Evolutionary conservation across 805 yeast genomes (phyloP), one percentile per base, ranked within the genome.

Genomic region (Teunomyces atbi): DNA sequence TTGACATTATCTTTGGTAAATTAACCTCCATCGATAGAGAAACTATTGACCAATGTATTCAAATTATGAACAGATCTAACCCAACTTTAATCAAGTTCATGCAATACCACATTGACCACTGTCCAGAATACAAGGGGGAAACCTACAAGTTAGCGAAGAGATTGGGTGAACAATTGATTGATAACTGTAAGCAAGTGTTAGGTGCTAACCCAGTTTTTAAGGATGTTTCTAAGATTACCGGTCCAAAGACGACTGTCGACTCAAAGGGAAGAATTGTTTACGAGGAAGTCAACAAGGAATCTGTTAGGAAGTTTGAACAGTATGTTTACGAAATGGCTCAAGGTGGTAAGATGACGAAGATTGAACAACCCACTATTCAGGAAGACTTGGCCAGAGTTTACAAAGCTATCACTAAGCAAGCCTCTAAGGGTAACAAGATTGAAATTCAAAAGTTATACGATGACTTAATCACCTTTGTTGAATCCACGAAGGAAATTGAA

Each of bases 41-140:
- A 74, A 90, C 95, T 53, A 96, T 94, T 51, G 82, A 92, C 54
- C 96, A 90, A 66, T 96, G 99, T 69, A 91, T 94, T 61, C 88
- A 89, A 68, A 89, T 94, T 66, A 91, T 94, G 98, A 94, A 94
- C 81, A 83, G 98, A 69, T 85, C 98, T 36, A 90, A 88, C 68
- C 96, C 95, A 49, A 83, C 95, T 39, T 78, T 94, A 62, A 87
- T 94, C 60, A 92, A 91, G 62, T 90, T 92, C 68, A 94, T 94
- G 98, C 97, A 94, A 70, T 94, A 92, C 71, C 80, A 66, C 59
- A 84, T 86, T 65, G 94, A 86, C 65, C 89, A 84, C 61, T 82
- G 85, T 47, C 91, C 97, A 41, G 84, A 79, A 54, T 68, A 76
- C 49, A 87, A 87, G 64, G 97, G 98, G 64, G 95, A 86, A 65